These are phyloP conservation scores for Colletotrichum ledebouriae DNA, from an alignment of 2,329 filamentous ascomycete species.

Conservation along the genomic window DNA sequence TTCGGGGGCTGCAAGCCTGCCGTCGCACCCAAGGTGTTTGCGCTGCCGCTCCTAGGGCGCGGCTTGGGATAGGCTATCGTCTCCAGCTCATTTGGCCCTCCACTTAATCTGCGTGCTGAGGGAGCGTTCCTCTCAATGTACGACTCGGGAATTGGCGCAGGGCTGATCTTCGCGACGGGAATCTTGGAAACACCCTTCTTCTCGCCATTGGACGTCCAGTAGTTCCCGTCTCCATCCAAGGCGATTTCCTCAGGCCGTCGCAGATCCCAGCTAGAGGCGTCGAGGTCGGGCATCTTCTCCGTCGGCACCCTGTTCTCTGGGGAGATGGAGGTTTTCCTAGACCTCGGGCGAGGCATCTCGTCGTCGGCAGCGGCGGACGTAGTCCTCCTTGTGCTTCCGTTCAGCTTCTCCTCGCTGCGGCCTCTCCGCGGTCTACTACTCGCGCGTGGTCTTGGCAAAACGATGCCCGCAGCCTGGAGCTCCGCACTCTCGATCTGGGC, in stretches of 20 bases:
- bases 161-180: slow-evolving; percentile 85
- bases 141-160: slow-evolving; percentile 78
- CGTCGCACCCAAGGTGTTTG: slow-evolving; percentile 62
- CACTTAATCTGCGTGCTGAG: slow-evolving; percentile 71
- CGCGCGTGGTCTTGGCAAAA: slow-evolving; percentile 67
- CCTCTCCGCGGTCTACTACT: slow-evolving; percentile 63
- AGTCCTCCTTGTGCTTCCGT: slow-evolving; percentile 48
- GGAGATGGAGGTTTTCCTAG: slow-evolving; percentile 61
- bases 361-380: slow-evolving; percentile 45
- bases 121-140: slow-evolving; percentile 81
- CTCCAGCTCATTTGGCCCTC: slow-evolving; percentile 66
- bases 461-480: slow-evolving; percentile 82
- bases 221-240: slow-evolving; percentile 65
- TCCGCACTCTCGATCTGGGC: slow-evolving; percentile 85
- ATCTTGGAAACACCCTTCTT: slow-evolving; percentile 77
- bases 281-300: slow-evolving; percentile 54
- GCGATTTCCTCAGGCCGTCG: slow-evolving; percentile 84
- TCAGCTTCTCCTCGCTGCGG: slow-evolving; percentile 55
- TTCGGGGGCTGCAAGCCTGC: slow-evolving; percentile 51
- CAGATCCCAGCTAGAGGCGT: slow-evolving; percentile 75
- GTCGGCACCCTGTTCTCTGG: slow-evolving; percentile 54
- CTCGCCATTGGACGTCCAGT: slow-evolving; percentile 64
- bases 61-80: slow-evolving; percentile 71
- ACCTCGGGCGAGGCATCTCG: slow-evolving; percentile 29
- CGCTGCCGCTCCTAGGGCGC: slow-evolving; percentile 78